These are phyloP conservation scores for Fusarium luffae DNA, from an alignment of 2,329 filamentous ascomycete species.

Conservation along the genomic window DNA sequence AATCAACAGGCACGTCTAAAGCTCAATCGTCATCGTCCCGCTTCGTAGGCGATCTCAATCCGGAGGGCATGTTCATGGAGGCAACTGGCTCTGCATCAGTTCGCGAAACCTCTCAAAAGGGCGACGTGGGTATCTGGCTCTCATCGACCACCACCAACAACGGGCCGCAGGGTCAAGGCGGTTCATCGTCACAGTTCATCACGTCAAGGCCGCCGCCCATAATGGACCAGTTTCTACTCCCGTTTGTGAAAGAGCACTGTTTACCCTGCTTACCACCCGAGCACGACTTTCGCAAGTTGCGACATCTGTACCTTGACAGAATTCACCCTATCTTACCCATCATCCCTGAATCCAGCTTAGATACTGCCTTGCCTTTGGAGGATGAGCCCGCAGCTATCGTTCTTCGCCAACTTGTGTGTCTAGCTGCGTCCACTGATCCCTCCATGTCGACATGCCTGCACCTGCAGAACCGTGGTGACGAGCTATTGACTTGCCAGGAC, in stretches of 20 bases:
- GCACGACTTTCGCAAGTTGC: constrained; percentile 58
- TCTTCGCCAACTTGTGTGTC: constrained; percentile 64
- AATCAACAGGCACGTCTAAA: constrained; percentile 39
- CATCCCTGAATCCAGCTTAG: constrained; percentile 54
- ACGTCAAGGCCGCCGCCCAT: constrained; percentile 52
- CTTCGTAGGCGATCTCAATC: constrained; percentile 69
- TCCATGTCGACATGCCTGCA: constrained; percentile 58
- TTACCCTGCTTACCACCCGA: constrained; percentile 61
- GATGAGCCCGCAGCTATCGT: constrained; percentile 56
- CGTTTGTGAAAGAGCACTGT: constrained; percentile 59
- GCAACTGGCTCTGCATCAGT: constrained; percentile 55
- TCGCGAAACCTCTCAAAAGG: constrained; percentile 56
- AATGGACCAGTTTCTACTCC: constrained; percentile 55
- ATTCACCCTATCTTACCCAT: constrained; percentile 67
- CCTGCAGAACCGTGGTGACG: constrained; percentile 53
- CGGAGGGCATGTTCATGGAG: constrained; percentile 69
- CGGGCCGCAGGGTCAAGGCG: constrained; percentile 16
- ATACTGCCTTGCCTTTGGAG: constrained; percentile 27
- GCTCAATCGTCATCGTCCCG: constrained; percentile 53
- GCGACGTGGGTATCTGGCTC: constrained; percentile 68
- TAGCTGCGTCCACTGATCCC: constrained; percentile 64
- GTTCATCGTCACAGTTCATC: constrained; percentile 51
- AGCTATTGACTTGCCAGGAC: constrained; percentile 57
- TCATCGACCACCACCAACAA: constrained; percentile 41
- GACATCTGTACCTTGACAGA: constrained; percentile 61